phyloP scores from a whole-genome alignment of 805 yeast genomes.

The Diddensiella caesifluorescens region DNA sequence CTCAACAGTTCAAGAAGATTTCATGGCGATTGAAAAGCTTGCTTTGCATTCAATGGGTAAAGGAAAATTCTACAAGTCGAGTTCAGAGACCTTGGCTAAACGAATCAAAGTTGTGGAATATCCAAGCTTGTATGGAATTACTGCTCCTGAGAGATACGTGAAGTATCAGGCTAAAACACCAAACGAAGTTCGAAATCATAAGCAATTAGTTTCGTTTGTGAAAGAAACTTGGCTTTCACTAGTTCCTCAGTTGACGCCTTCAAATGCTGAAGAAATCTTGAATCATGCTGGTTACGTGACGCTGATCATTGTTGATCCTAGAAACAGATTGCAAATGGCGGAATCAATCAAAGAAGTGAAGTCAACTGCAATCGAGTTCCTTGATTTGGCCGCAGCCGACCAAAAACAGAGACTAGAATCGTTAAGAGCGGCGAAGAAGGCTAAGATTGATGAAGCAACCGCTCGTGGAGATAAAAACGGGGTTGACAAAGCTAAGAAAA shows the following conservation, averaged over 20 bases:
- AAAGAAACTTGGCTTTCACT: slow-evolving; percentile 32
- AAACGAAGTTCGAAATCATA: slow-evolving; percentile 30
- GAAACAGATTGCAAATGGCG: slow-evolving; percentile 22
- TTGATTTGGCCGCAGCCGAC: slow-evolving; percentile 22
- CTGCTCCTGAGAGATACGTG: slow-evolving; percentile 20
- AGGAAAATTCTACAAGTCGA: slow-evolving; percentile 29
- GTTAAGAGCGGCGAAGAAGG: slow-evolving; percentile 29
- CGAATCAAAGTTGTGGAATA: slow-evolving; percentile 26
- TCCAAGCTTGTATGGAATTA: slow-evolving; percentile 31
- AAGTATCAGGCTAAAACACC: slow-evolving; percentile 30
- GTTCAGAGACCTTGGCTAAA: slow-evolving; percentile 25
- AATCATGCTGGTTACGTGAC: slow-evolving; percentile 28
- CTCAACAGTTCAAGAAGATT: slow-evolving; percentile 34
- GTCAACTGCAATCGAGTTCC: slow-evolving; percentile 29
- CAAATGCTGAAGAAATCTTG: slow-evolving; percentile 30
- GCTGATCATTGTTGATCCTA: slow-evolving; percentile 30
- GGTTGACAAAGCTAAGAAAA: slow-evolving; percentile 27
- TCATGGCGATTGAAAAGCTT: slow-evolving; percentile 33
- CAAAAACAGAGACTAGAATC: slow-evolving; percentile 24
- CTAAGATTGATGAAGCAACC: slow-evolving; percentile 31
- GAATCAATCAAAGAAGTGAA: slow-evolving; percentile 27
- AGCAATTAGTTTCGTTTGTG: slow-evolving; percentile 29
- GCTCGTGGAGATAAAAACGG: slow-evolving; percentile 30
- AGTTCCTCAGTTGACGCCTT: slow-evolving; percentile 35
- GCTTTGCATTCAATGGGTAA: slow-evolving; percentile 32